Conservation (phyloP, 495 filamentous ascomycete species). For the Aspergillus nidulans region DNA sequence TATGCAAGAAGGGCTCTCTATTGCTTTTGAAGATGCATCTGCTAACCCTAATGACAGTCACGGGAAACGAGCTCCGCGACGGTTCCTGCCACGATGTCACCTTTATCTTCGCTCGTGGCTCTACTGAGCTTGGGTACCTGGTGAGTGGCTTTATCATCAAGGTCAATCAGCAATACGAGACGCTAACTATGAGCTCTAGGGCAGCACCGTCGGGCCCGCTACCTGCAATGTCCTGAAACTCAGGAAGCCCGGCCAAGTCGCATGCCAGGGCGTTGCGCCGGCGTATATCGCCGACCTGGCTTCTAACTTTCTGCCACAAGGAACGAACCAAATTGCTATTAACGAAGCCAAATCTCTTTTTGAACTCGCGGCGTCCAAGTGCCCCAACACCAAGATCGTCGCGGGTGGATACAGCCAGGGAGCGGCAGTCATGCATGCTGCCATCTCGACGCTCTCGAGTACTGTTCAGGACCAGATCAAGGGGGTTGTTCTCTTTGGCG, state of each 20-base stretch:
- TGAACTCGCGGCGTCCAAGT: constrained; percentile 36
- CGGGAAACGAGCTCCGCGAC: constrained; percentile 37
- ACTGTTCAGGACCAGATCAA: constrained; percentile 41
- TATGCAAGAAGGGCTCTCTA: not conserved
- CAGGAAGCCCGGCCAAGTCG: constrained; percentile 21
- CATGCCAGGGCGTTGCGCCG: constrained; percentile 32
- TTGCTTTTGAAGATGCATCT: too few species aligned
- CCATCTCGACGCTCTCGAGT: constrained; percentile 36
- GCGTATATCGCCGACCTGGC: constrained; percentile 23
- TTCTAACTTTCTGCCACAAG: constrained; percentile 23
- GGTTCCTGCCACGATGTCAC: constrained; percentile 44
- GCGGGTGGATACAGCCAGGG: constrained; percentile 55
- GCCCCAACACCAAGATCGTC: constrained; percentile 53
- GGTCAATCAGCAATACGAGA: not conserved
- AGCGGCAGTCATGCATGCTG: constrained; percentile 48
- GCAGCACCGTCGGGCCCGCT: constrained; percentile 34
- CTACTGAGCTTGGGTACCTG: constrained; percentile 49
- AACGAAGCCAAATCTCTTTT: constrained; percentile 32
- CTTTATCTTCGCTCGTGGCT: constrained; percentile 52
- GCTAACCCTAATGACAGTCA: not conserved
- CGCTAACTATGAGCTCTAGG: constrained; percentile 18
- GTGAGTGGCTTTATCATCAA: constrained; percentile 17
- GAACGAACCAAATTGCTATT: constrained; percentile 30
- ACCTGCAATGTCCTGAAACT: constrained; percentile 33
- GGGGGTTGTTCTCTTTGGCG: constrained; percentile 51